Percentiles rank a stretch among this genome's conserved stretches.
Evolutionary conservation across 306 rosid genomes (phyloP).

Genomic region (Trifolium pratense): DNA sequence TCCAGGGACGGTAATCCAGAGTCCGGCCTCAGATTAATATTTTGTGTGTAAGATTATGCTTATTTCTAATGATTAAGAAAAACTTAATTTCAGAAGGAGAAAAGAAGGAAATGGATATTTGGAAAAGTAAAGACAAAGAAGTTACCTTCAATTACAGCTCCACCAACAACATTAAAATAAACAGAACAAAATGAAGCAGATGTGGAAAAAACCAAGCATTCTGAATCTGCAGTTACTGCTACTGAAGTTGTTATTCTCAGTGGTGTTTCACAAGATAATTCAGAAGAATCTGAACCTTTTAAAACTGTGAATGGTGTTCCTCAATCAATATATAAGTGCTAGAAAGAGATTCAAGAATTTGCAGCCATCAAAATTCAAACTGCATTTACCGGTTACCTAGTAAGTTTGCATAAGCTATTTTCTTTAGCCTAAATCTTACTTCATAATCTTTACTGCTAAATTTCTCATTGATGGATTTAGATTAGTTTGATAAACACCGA

Average conservation of each 20-base stretch:
- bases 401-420: slow-evolving; percentile 54
- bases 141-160: slow-evolving; percentile 59
- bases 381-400: slow-evolving; percentile 82
- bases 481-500: not conserved
- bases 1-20: no score
- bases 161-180: slow-evolving; percentile 43
- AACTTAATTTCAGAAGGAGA: slow-evolving; percentile 56
- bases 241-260: slow-evolving; percentile 58
- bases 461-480: slow-evolving; percentile 1
- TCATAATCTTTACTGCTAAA: slow-evolving; percentile 10
- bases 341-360: slow-evolving; percentile 51
- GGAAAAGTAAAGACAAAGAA: slow-evolving; percentile 69
- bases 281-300: slow-evolving; percentile 34
- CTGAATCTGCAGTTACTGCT: slow-evolving; percentile 50
- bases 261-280: slow-evolving; percentile 41
- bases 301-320: slow-evolving; percentile 42
- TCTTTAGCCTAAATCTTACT: slow-evolving; percentile 34
- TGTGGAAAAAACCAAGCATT: slow-evolving; percentile 61
- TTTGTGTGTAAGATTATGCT: slow-evolving; percentile 16
- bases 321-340: slow-evolving; percentile 39
- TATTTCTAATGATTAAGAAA: slow-evolving; percentile 8
- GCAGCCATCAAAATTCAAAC: slow-evolving; percentile 80
- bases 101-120: slow-evolving; percentile 79
- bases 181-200: slow-evolving; percentile 47
- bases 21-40: not conserved